Evolutionary conservation across 352 stramenopile genomes (phyloP).

Genomic region (Pythium sp.): DNA sequence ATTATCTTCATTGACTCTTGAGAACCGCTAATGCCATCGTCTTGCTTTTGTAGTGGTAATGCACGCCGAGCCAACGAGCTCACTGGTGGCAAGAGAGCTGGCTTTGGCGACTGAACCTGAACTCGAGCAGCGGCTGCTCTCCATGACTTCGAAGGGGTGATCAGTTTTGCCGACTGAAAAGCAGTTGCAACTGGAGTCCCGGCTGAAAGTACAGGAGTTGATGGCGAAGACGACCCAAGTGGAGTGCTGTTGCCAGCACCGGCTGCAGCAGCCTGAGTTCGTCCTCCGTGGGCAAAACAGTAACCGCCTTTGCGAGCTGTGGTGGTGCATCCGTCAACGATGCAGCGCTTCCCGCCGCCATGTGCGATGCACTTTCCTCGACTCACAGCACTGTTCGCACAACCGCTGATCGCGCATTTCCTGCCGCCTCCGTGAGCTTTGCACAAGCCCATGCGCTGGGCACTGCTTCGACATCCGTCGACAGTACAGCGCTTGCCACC

Average conservation of each 20-base stretch:
- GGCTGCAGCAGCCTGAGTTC: conserved; percentile 5
- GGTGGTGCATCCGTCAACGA: conserved; percentile 68
- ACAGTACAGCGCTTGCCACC: conserved; percentile 82
- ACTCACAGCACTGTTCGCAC: conserved; percentile 78
- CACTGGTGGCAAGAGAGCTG: conserved; percentile 10
- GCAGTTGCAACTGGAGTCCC: neutral
- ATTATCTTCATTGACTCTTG: conserved; percentile 3
- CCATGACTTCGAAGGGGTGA: conserved; percentile 17
- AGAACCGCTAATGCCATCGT: neutral
- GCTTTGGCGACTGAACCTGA: conserved; percentile 8
- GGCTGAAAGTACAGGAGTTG: neutral
- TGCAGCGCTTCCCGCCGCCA: conserved; percentile 77
- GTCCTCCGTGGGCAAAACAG: conserved; percentile 80
- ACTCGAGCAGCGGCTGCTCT: conserved; percentile 9
- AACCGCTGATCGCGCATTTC: conserved; percentile 62
- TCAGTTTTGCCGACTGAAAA: neutral
- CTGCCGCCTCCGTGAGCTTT: conserved; percentile 84
- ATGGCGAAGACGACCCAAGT: neutral
- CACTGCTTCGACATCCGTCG: conserved; percentile 66
- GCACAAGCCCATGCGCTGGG: conserved; percentile 77
- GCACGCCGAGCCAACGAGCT: conserved; percentile 11
- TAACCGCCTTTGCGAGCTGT: conserved; percentile 77
- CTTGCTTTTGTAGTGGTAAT: conserved; percentile 1
- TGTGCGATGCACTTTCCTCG: conserved; percentile 83
- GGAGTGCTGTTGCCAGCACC: conserved; percentile 14